Conservation (phyloP, 768 basidiomycete genomes). For the Boletus insuetus region DNA sequence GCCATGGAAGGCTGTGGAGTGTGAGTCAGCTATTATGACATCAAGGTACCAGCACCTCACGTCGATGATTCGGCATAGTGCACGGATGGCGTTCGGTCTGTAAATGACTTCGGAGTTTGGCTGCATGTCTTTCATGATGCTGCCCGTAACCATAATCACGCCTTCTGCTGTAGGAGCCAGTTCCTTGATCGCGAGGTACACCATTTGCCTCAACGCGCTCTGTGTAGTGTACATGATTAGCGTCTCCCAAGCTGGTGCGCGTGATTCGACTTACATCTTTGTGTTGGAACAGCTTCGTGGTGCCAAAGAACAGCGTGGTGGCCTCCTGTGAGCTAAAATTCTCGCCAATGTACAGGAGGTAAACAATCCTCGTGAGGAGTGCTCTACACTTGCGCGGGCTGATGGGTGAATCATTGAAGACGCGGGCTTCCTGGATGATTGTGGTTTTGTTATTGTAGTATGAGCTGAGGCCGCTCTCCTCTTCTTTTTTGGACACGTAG, state of each 20-base stretch:
- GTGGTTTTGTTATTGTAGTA: conserved; percentile 98
- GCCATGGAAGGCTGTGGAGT: conserved; percentile 91
- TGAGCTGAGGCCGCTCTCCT: conserved; percentile 87
- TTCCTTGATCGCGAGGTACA: conserved; percentile 98
- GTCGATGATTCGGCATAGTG: conserved; percentile 94
- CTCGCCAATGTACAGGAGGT: conserved; percentile 95
- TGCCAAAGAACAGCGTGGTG: conserved; percentile 97
- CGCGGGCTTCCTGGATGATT: conserved; percentile 95
- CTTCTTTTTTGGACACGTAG: conserved; percentile 93
- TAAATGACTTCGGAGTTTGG: conserved; percentile 98
- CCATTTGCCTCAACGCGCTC: conserved; percentile 95
- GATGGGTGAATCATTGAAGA: conserved; percentile 99
- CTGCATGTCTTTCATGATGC: conserved; percentile 99
- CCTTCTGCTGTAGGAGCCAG: conserved; percentile 94
- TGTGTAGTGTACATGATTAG: conserved; percentile 33
- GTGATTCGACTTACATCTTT: conserved; percentile 78
- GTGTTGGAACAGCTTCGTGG: conserved; percentile 98
- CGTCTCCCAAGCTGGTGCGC: background rate
- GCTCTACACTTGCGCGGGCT: conserved; percentile 96
- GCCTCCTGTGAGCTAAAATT: conserved; percentile 94
- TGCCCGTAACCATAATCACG: conserved; percentile 99
- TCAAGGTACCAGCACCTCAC: conserved; percentile 47
- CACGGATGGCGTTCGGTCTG: conserved; percentile 95
- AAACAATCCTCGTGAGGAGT: conserved; percentile 93
- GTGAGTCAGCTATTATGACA: conserved; percentile 35